These are phyloP conservation scores for Trichaptum fuscoviolaceum DNA, from an alignment of 768 basidiomycete species.

Conservation along the genomic window DNA sequence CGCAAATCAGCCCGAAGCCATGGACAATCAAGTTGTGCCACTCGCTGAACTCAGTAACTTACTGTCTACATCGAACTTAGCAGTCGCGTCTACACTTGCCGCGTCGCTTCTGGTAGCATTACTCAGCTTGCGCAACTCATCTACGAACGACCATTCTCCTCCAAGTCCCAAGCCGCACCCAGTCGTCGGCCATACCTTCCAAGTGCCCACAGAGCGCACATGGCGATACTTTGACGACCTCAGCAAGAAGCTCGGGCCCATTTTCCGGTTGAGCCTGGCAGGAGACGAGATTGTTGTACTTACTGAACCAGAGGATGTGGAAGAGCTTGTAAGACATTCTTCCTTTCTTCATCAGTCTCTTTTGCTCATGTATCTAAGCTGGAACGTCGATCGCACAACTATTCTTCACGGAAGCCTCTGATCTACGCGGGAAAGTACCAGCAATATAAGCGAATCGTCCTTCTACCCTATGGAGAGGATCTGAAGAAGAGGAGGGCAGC, in stretches of 20 bases:
- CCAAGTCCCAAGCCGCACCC: constrained; percentile 11
- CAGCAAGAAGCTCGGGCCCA: constrained; percentile 11
- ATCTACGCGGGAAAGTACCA: constrained; percentile 17
- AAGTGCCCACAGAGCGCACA: constrained; percentile 10
- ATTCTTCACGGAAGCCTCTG: constrained; percentile 10
- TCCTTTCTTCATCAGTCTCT: not conserved
- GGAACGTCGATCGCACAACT: constrained; percentile 10
- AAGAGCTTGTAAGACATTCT: constrained; percentile 11
- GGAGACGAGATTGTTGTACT: constrained; percentile 12
- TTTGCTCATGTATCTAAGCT: constrained; percentile 6
- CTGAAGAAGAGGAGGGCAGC: constrained; percentile 15
- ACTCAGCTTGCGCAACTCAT: not conserved
- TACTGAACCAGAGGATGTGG: constrained; percentile 8
- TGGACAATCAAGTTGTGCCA: too few relatives aligned
- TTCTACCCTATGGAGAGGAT: constrained; percentile 14
- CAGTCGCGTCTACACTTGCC: not conserved
- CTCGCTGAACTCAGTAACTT: not conserved
- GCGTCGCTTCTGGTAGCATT: not conserved
- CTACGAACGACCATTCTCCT: not conserved
- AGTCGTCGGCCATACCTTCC: constrained; percentile 6
- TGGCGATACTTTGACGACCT: constrained; percentile 15
- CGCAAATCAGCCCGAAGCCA: too few relatives aligned
- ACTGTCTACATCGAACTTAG: not conserved
- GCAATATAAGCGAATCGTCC: constrained; percentile 13
- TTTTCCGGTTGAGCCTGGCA: constrained; percentile 6